Percentiles rank a stretch among this genome's conserved stretches.
Evolutionary conservation across 768 basidiomycete genomes (phyloP).

Genomic region (Cystobasidium ongulense): DNA sequence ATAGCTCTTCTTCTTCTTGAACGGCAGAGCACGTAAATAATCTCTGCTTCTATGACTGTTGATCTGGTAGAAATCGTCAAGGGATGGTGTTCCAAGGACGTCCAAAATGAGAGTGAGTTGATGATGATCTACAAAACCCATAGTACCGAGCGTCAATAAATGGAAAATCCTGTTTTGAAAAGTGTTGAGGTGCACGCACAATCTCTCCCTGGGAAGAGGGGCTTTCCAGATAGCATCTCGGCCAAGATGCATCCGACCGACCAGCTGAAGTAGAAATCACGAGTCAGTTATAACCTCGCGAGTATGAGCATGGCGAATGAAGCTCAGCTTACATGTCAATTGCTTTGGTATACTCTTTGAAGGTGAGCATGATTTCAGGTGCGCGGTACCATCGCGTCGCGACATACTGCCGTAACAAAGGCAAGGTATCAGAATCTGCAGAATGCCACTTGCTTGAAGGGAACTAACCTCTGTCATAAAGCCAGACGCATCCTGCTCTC

Average conservation of each 20-base stretch:
- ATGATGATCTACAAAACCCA: slow-evolving; percentile 64
- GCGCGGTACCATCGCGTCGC: slow-evolving; percentile 98
- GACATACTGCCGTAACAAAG: slow-evolving; percentile 60
- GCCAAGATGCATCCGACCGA: slow-evolving; percentile 51
- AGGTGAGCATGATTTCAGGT: slow-evolving; percentile 86
- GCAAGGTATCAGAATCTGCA: not conserved
- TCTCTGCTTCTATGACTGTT: slow-evolving; percentile 83
- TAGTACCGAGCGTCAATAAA: not conserved
- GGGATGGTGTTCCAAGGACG: slow-evolving; percentile 88
- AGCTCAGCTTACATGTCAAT: slow-evolving; percentile 44
- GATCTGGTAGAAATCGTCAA: slow-evolving; percentile 97
- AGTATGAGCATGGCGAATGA: not conserved
- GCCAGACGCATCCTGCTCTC: slow-evolving; percentile 50
- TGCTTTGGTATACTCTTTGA: slow-evolving; percentile 93
- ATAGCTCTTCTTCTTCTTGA: slow-evolving; percentile 79
- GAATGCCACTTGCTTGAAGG: too few species aligned
- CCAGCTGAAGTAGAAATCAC: slow-evolving; percentile 36
- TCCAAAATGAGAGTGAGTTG: slow-evolving; percentile 92
- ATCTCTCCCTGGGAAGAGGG: slow-evolving; percentile 88
- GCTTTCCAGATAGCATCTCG: slow-evolving; percentile 95
- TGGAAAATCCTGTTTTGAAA: not conserved
- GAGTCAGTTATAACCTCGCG: not conserved
- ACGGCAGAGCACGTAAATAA: slow-evolving; percentile 88
- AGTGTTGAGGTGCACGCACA: slow-evolving; percentile 50
- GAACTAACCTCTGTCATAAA: slow-evolving; percentile 64